Percentiles rank a stretch among this genome's conserved stretches.
phyloP scores from a whole-genome alignment of 2,329 filamentous ascomycete genomes.

The Fusarium sp. region DNA sequence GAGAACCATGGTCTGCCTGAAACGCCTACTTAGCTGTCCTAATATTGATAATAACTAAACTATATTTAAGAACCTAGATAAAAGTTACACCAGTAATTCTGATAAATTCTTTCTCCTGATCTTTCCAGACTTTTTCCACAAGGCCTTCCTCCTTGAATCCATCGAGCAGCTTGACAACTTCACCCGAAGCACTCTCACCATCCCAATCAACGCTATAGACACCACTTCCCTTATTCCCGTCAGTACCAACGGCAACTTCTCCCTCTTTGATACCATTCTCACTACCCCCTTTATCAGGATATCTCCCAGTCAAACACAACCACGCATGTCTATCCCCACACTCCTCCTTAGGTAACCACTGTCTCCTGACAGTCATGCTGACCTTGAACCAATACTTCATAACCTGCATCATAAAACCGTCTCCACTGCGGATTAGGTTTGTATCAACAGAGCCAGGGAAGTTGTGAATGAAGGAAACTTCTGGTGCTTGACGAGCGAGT shows the following conservation, averaged over 20 bases:
- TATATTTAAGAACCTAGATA: background rate
- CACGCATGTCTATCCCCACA: slow-evolving; percentile 42
- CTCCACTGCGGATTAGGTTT: slow-evolving; percentile 34
- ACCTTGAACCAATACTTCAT: slow-evolving; percentile 29
- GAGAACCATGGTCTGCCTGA: too few relatives aligned
- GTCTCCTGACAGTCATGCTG: background rate
- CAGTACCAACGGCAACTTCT: slow-evolving; percentile 20
- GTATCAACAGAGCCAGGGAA: slow-evolving; percentile 46
- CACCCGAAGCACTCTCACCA: slow-evolving; percentile 31
- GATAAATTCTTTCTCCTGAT: slow-evolving; percentile 40
- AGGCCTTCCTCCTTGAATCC: slow-evolving; percentile 28
- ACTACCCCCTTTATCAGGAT: slow-evolving; percentile 10
- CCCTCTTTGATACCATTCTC: background rate
- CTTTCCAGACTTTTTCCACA: slow-evolving; percentile 37
- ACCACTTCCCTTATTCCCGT: slow-evolving; percentile 38
- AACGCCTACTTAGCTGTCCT: too few relatives aligned
- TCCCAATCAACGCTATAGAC: slow-evolving; percentile 41
- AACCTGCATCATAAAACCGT: slow-evolving; percentile 29
- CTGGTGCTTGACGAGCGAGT: slow-evolving; percentile 33
- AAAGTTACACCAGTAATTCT: slow-evolving; percentile 20
- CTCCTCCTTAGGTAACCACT: slow-evolving; percentile 35
- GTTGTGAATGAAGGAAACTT: slow-evolving; percentile 45
- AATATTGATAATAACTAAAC: too few relatives aligned
- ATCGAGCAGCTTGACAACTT: slow-evolving; percentile 24
- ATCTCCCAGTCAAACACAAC: slow-evolving; percentile 37